Evolutionary conservation across 495 filamentous ascomycete species (phyloP), one percentile per base, ranked within the genome.

Genomic region (Aspergillus leporis): DNA sequence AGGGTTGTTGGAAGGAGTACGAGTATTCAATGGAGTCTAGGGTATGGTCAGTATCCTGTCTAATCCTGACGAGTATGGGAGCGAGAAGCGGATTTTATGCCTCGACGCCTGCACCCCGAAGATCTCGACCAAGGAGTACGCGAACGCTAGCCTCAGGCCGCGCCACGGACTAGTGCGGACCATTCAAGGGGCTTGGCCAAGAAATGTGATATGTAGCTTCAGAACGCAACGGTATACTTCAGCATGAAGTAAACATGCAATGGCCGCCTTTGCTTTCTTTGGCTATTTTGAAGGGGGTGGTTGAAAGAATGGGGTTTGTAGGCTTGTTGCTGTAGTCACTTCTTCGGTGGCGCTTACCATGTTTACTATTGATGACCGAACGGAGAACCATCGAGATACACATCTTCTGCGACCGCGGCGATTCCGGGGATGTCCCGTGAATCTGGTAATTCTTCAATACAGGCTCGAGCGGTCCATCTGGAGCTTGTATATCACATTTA

Each of bases 321-420:
- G 30, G 18, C 12, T 18, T 31, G 30, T 21, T 23, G 21, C n/a
- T 25, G 38, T 0, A 43, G 41, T 40, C 34, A 47, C 21, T n/a
- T 52, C 28, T 51, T 46, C 10, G 16, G 34, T 56, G 9, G 49
- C 51, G 81, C 89, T 84, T 71, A 92, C 90, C 87, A 75, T 79
- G 81, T 69, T 79, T 78, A 61, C 73, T 75, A 12, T 81, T 70
- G 64, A 93, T 83, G 30, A 93, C 84, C 5, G 83, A 83, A 51
- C 84, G 80, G 51, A 97, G 71, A 51, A 96, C 89, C 25, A 90
- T 76, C 13, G 87, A 88, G 28, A 98, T 81, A 65, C 90, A 92
- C 71, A 87, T 85, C 67, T 89, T 88, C 56, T 91, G 86, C 50
- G 81, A 90, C 63, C 90, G 88, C 9, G 90, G 85, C 18, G 81